Percentiles rank a stretch among this genome's conserved stretches.
Conservation (phyloP, 2,329 filamentous ascomycete species). For the Claviceps cyperi region DNA sequence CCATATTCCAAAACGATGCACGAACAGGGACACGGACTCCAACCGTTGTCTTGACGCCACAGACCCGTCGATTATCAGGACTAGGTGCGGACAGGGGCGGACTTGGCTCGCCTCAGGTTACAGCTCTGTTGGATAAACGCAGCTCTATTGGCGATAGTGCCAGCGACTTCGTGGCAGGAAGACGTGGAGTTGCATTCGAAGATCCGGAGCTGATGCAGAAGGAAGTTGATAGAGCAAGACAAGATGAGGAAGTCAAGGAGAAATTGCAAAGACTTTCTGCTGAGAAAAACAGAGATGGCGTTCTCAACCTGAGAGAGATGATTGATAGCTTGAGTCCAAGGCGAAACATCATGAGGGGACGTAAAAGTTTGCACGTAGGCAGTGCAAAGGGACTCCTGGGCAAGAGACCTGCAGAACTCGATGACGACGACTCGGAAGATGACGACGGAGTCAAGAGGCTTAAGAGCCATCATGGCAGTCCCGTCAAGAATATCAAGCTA, state of each 20-base stretch:
- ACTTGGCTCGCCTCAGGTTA: conserved; percentile 60
- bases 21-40: conserved; percentile 45
- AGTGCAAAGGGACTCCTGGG: conserved; percentile 60
- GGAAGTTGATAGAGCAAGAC: conserved; percentile 46
- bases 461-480: conserved; percentile 57
- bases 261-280: conserved; percentile 31
- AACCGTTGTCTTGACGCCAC: conserved; percentile 41
- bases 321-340: conserved; percentile 67
- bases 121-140: conserved; percentile 56
- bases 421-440: conserved; percentile 46
- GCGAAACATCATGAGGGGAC: conserved; percentile 49
- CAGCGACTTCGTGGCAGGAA: conserved; percentile 45
- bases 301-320: conserved; percentile 58
- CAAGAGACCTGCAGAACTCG: conserved; percentile 59
- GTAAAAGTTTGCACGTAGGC: conserved; percentile 65
- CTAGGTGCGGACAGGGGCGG: conserved; percentile 56
- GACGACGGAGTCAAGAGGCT: conserved; percentile 52
- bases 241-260: conserved; percentile 47
- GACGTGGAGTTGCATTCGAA: conserved; percentile 42
- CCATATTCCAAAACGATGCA: conserved; percentile 39
- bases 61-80: conserved; percentile 43
- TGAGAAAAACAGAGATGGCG: conserved; percentile 44
- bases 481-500: conserved; percentile 60
- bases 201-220: conserved; percentile 48
- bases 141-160: conserved; percentile 56